Evolutionary conservation across 2,329 filamentous ascomycete species (phyloP).

Genomic region (Fulvia fulva): DNA sequence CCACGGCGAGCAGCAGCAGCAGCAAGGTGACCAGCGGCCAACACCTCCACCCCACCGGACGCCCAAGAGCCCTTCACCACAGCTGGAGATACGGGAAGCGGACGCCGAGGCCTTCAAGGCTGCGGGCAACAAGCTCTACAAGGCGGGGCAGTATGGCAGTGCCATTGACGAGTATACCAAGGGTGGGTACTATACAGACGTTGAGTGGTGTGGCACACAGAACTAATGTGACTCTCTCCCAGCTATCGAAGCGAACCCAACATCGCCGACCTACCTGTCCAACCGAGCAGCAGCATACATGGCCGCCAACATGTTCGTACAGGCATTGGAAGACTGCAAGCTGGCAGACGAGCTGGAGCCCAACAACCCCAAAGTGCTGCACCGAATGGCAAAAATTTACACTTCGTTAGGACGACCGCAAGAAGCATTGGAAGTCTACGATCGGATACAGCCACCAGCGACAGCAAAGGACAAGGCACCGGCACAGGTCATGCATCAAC

Average conservation of each 20-base stretch:
- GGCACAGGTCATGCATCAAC: conserved; percentile 80
- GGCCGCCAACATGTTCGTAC: conserved; percentile 71
- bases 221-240: conserved; percentile 13
- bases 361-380: conserved; percentile 79
- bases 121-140: conserved; percentile 94
- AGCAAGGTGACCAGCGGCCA: conserved; percentile 48
- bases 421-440: conserved; percentile 79
- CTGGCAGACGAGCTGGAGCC: conserved; percentile 79
- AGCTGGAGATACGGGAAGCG: conserved; percentile 46
- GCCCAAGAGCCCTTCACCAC: conserved; percentile 46
- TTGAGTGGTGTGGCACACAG: conserved; percentile 5
- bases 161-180: conserved; percentile 93
- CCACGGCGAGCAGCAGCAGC: conserved; percentile 36
- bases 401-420: conserved; percentile 80
- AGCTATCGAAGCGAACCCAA: conserved; percentile 86
- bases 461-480: conserved; percentile 79
- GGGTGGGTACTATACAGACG: conserved; percentile 56
- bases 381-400: conserved; percentile 85
- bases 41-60: conserved; percentile 67
- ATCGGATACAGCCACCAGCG: conserved; percentile 72
- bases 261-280: conserved; percentile 83
- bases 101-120: conserved; percentile 91
- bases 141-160: conserved; percentile 81
- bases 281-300: conserved; percentile 96
- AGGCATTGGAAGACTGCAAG: conserved; percentile 83